These are phyloP conservation scores for Drechslerella coelobrocha DNA, from an alignment of 2,329 filamentous ascomycete species.

Conservation along the genomic window DNA sequence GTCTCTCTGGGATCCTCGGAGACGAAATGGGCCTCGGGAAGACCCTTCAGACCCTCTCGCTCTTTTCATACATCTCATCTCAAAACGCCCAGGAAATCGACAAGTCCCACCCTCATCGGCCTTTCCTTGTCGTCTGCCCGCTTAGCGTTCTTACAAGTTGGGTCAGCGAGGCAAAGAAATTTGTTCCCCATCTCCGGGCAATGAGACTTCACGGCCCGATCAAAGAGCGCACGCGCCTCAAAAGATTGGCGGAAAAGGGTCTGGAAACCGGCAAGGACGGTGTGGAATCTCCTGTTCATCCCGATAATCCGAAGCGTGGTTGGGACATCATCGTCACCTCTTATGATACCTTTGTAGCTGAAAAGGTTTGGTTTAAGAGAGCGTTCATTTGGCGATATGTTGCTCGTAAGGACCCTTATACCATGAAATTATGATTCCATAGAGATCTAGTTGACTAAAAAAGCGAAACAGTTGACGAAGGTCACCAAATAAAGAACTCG, in stretches of 20 bases:
- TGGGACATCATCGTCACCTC: conserved; percentile 59
- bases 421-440: conserved; percentile 64
- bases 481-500: conserved; percentile 89
- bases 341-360: conserved; percentile 46
- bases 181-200: conserved; percentile 78
- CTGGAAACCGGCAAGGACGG: conserved; percentile 61
- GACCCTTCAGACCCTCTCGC: conserved; percentile 97
- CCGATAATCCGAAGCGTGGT: conserved; percentile 71
- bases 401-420: conserved; percentile 65
- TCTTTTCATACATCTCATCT: conserved; percentile 70
- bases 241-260: conserved; percentile 61
- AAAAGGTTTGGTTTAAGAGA: conserved; percentile 62
- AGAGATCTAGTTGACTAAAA: conserved; percentile 59
- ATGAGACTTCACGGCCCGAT: conserved; percentile 76
- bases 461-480: conserved; percentile 86
- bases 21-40: conserved; percentile 98
- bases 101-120: conserved; percentile 71
- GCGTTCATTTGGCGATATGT: conserved; percentile 64
- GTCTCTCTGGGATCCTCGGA: conserved; percentile 86
- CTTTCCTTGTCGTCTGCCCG: conserved; percentile 84
- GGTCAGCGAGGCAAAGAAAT: conserved; percentile 86
- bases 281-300: conserved; percentile 66
- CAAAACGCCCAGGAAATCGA: conserved; percentile 62
- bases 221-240: conserved; percentile 67
- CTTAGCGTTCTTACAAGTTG: conserved; percentile 95